A percentile compares a stretch with the other conserved stretches of the same genome.
These are phyloP conservation scores for Handroanthus guayacan DNA, from an alignment of 257 asterid genomes.

Conservation along the genomic window DNA sequence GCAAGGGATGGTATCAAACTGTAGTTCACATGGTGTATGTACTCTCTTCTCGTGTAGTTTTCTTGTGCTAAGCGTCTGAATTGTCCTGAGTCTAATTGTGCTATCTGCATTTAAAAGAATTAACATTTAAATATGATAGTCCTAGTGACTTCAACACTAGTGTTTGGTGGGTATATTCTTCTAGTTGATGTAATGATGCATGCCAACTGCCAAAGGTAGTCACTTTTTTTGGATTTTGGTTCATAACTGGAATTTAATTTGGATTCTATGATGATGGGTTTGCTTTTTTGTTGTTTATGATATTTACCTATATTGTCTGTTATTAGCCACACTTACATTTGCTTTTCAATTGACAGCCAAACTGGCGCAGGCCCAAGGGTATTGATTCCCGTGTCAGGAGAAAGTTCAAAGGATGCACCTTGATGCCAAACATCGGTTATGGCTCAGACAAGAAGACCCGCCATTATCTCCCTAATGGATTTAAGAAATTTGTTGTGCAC, in stretches of 20 bases:
- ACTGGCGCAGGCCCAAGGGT: slow-evolving; percentile 64
- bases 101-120: not conserved
- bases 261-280: not conserved
- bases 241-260: not conserved
- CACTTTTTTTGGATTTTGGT: not conserved
- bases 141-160: not conserved
- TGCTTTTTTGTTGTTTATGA: not conserved
- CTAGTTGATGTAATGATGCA: not conserved
- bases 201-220: not conserved
- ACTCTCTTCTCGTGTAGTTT: not conserved
- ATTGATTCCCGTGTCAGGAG: slow-evolving; percentile 61
- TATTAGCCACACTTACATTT: not conserved
- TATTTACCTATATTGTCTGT: too few relatives aligned
- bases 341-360: slow-evolving; percentile 34
- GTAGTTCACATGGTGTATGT: too few relatives aligned
- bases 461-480: slow-evolving; percentile 58
- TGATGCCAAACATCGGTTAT: slow-evolving; percentile 59
- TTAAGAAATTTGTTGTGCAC: slow-evolving; percentile 58
- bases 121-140: not conserved
- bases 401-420: slow-evolving; percentile 57
- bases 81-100: not conserved
- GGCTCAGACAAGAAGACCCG: slow-evolving; percentile 57
- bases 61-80: not conserved
- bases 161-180: too few relatives aligned
- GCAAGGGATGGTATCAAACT: not conserved